Evolutionary conservation across 768 basidiomycete genomes (phyloP).

Genomic region (Neoboletus brunneissimus): DNA sequence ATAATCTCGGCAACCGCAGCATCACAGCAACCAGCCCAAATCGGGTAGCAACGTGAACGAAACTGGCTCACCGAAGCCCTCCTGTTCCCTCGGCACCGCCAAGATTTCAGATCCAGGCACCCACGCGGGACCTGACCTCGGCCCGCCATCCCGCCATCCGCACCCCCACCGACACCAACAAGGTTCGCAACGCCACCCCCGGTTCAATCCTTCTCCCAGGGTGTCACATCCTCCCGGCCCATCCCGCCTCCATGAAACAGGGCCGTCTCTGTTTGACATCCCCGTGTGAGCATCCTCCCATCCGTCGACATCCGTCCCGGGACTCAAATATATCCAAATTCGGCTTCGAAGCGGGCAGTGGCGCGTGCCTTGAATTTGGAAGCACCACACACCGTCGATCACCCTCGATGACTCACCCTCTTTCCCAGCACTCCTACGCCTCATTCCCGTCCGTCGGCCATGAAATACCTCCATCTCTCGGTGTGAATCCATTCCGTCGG

Average conservation of each 20-base stretch:
- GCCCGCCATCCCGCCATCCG: conserved; percentile 20
- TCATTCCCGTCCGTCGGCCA: conserved; percentile 18
- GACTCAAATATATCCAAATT: conserved; percentile 19
- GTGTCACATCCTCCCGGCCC: conserved; percentile 9
- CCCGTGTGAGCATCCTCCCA: background rate
- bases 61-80: conserved; percentile 26
- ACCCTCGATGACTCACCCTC: conserved; percentile 24
- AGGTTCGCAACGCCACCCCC: conserved; percentile 18
- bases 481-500: conserved; percentile 1
- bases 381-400: conserved; percentile 28
- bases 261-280: background rate
- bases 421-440: background rate
- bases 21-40: conserved; percentile 34
- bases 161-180: conserved; percentile 16
- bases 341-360: conserved; percentile 16
- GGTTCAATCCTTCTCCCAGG: conserved; percentile 13
- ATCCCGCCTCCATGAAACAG: conserved; percentile 17
- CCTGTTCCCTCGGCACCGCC: conserved; percentile 43
- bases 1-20: conserved; percentile 34
- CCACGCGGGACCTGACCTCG: conserved; percentile 21
- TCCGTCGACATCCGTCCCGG: background rate
- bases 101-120: conserved; percentile 41
- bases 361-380: conserved; percentile 28
- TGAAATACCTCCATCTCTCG: background rate
- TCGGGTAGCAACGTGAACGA: conserved; percentile 35